Evolutionary conservation across 495 filamentous ascomycete species (phyloP).

Genomic region (Penicillium verhagenii): DNA sequence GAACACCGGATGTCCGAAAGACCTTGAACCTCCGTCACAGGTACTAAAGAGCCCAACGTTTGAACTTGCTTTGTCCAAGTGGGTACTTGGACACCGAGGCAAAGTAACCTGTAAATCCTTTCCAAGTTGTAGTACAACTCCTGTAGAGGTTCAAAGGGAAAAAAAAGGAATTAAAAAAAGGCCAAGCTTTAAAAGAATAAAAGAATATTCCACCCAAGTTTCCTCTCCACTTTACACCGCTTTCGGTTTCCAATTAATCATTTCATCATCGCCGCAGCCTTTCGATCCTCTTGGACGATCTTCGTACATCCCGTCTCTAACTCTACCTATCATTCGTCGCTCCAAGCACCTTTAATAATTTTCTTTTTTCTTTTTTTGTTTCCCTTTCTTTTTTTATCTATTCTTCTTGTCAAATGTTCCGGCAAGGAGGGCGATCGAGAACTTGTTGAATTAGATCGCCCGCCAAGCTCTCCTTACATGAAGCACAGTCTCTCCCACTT

Average conservation of each 20-base stretch:
- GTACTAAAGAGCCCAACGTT: no score
- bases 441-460: slow-evolving; percentile 13
- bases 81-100: no score
- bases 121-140: no score
- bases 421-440: slow-evolving; percentile 19
- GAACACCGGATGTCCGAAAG: slow-evolving; percentile 13
- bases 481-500: slow-evolving; percentile 10
- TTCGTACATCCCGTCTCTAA: slow-evolving; percentile 1
- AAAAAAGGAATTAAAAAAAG: not conserved
- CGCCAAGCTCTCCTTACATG: slow-evolving; percentile 30
- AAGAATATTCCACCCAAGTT: not conserved
- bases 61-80: no score
- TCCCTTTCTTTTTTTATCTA: not conserved
- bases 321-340: slow-evolving; percentile 14
- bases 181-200: not conserved
- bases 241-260: slow-evolving; percentile 8
- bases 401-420: slow-evolving; percentile 9
- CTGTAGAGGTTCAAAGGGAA: no score
- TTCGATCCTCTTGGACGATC: not conserved
- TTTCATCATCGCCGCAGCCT: slow-evolving; percentile 12
- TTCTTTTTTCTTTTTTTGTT: not conserved
- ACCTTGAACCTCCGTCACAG: no score
- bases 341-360: not conserved
- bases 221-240: slow-evolving; percentile 9
- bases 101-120: no score